These are phyloP conservation scores for Akanthomyces muscarius DNA, from an alignment of 2,329 filamentous ascomycete genomes.

Conservation along the genomic window DNA sequence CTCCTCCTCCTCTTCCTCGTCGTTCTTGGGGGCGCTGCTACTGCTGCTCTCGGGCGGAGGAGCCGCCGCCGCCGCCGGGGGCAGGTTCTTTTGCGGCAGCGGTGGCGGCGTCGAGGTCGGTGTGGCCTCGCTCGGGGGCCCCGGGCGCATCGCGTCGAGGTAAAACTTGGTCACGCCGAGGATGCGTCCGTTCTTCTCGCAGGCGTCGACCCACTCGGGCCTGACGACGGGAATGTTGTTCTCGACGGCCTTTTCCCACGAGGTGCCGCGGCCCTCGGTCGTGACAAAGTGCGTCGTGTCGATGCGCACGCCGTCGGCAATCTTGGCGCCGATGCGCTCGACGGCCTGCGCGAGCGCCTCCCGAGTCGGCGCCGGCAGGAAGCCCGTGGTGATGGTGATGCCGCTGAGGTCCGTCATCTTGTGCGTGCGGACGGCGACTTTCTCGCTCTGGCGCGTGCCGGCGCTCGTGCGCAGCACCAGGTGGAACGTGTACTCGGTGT, in stretches of 20 bases:
- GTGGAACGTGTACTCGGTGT: slow-evolving; percentile 94
- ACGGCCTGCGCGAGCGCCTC: slow-evolving; percentile 73
- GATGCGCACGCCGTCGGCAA: slow-evolving; percentile 85
- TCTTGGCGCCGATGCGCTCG: slow-evolving; percentile 85
- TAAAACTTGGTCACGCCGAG: slow-evolving; percentile 95
- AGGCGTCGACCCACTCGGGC: slow-evolving; percentile 97
- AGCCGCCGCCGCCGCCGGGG: slow-evolving; percentile 22
- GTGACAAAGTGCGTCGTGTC: slow-evolving; percentile 99
- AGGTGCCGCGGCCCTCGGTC: slow-evolving; percentile 80
- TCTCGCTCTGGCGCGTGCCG: slow-evolving; percentile 80
- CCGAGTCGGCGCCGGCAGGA: slow-evolving; percentile 69
- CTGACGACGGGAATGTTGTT: slow-evolving; percentile 97
- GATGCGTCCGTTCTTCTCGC: slow-evolving; percentile 86
- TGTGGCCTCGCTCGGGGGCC: slow-evolving; percentile 36
- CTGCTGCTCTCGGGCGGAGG: slow-evolving; percentile 14
- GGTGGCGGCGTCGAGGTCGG: slow-evolving; percentile 25
- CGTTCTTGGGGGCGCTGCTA: slow-evolving; percentile 10
- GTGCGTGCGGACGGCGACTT: slow-evolving; percentile 82
- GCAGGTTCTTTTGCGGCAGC: slow-evolving; percentile 34
- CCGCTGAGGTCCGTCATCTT: slow-evolving; percentile 98
- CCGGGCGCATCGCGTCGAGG: slow-evolving; percentile 67
- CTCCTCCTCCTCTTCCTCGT: slow-evolving; percentile 23
- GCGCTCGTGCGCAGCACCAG: slow-evolving; percentile 86
- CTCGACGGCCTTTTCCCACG: slow-evolving; percentile 95
- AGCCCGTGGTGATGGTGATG: slow-evolving; percentile 82